phyloP scores from a whole-genome alignment of 106 monocot species.

The Allium sativum region DNA sequence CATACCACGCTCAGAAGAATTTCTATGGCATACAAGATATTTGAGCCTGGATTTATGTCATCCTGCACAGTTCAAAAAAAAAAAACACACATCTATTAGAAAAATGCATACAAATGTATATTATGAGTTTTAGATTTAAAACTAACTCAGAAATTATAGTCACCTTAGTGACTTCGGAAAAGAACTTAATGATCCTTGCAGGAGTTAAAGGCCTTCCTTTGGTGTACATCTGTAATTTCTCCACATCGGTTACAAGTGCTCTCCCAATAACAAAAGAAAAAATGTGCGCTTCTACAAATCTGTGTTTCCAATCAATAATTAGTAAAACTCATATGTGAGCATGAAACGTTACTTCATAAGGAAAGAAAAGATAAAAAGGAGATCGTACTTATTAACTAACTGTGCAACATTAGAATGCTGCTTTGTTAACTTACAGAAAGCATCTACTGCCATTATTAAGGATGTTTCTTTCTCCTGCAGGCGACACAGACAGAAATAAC shows the following conservation, averaged over 20 bases:
- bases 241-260: conserved; percentile 95
- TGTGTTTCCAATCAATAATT: conserved; percentile 20
- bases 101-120: background rate
- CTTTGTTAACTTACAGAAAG: conserved; percentile 89
- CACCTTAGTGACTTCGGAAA: conserved; percentile 74
- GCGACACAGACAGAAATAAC: conserved; percentile 1
- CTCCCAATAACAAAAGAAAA: conserved; percentile 99
- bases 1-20: conserved; percentile 90
- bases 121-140: too few relatives aligned
- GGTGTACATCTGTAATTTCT: conserved; percentile 75
- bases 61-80: conserved; percentile 34
- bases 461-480: conserved; percentile 94
- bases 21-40: conserved; percentile 86
- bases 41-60: conserved; percentile 70
- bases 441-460: conserved; percentile 81
- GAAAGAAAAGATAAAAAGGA: background rate
- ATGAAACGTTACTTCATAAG: background rate
- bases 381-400: conserved; percentile 67
- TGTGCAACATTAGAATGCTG: conserved; percentile 67
- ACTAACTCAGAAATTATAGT: background rate
- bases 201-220: conserved; percentile 56
- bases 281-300: conserved; percentile 96
- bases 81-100: background rate
- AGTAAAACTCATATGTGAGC: conserved; percentile 1
- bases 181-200: conserved; percentile 62